Evolutionary conservation across 768 basidiomycete genomes (phyloP).

Genomic region (Suillus paluster): DNA sequence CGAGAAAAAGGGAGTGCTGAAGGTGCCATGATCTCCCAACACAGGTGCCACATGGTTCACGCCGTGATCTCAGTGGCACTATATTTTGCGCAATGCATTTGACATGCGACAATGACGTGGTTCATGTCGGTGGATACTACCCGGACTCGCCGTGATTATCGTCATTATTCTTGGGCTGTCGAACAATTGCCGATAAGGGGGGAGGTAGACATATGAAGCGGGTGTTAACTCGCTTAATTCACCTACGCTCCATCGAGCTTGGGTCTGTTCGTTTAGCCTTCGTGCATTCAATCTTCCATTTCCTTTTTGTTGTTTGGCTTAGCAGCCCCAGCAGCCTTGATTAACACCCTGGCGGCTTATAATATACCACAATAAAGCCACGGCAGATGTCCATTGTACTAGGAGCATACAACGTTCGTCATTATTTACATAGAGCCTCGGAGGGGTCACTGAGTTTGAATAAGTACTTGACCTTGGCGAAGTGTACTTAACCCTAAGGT

Average conservation of each 20-base stretch:
- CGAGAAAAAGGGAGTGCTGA: not conserved
- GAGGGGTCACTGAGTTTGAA: not conserved
- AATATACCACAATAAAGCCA: not conserved
- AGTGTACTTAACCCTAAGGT: not conserved
- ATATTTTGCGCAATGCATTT: conserved; percentile 5
- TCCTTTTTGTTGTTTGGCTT: conserved; percentile 6
- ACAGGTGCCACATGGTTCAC: not conserved
- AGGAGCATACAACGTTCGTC: not conserved
- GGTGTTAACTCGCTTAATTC: conserved; percentile 1
- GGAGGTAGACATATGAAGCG: conserved; percentile 1
- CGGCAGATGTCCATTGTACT: not conserved
- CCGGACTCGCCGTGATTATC: conserved; percentile 3
- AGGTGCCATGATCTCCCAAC: not conserved
- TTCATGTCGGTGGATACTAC: not conserved
- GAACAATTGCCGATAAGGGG: conserved; percentile 3
- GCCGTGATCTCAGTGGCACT: not conserved
- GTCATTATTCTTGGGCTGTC: conserved; percentile 3
- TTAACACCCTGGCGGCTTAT: not conserved
- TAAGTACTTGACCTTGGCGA: not conserved
- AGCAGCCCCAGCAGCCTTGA: not conserved
- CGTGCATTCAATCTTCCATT: not conserved
- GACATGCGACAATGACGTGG: not conserved
- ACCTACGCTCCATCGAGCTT: not conserved
- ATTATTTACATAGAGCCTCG: not conserved
- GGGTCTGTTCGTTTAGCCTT: conserved; percentile 2